A percentile compares a stretch with the other conserved stretches of the same genome.
These are phyloP conservation scores for Podila horticola DNA, from an alignment of 192 early-diverging fungal genomes.

Conservation along the genomic window DNA sequence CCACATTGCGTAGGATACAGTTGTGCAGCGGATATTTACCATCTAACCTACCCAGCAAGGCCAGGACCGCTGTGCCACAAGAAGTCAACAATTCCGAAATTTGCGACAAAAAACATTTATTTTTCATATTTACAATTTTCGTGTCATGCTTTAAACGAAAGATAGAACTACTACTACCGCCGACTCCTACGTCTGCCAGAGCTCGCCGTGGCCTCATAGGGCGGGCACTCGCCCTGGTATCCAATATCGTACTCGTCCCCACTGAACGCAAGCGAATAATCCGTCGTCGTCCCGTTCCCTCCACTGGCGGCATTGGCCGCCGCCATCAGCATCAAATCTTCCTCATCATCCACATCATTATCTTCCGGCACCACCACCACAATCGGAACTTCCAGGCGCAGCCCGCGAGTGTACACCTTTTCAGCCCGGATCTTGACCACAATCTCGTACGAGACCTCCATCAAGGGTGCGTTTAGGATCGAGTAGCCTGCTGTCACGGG, in stretches of 20 bases:
- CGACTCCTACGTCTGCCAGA: constrained; percentile 20
- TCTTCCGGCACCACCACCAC: constrained; percentile 43
- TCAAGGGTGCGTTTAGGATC: constrained; percentile 38
- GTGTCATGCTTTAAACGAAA: no score
- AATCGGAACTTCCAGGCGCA: constrained; percentile 32
- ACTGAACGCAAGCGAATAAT: constrained; percentile 29
- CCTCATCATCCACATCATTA: constrained; percentile 38
- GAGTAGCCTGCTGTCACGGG: constrained; percentile 30
- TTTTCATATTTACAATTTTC: neutral
- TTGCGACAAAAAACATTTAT: no score
- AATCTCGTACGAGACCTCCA: constrained; percentile 47
- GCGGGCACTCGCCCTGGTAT: constrained; percentile 43
- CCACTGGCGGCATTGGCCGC: constrained; percentile 11
- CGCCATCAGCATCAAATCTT: constrained; percentile 18
- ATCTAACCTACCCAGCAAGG: no score
- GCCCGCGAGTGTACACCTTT: constrained; percentile 15
- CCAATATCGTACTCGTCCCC: constrained; percentile 45
- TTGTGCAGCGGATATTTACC: no score
- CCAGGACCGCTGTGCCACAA: no score
- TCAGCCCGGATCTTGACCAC: constrained; percentile 50
- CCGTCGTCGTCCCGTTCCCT: neutral
- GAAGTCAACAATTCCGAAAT: no score
- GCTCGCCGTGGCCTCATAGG: constrained; percentile 27
- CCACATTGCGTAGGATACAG: no score
- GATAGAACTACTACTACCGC: neutral